Percentiles rank a stretch among this genome's conserved stretches.
Conservation (phyloP, 83 land plant species). For the Diphasiastrum complanatum region DNA sequence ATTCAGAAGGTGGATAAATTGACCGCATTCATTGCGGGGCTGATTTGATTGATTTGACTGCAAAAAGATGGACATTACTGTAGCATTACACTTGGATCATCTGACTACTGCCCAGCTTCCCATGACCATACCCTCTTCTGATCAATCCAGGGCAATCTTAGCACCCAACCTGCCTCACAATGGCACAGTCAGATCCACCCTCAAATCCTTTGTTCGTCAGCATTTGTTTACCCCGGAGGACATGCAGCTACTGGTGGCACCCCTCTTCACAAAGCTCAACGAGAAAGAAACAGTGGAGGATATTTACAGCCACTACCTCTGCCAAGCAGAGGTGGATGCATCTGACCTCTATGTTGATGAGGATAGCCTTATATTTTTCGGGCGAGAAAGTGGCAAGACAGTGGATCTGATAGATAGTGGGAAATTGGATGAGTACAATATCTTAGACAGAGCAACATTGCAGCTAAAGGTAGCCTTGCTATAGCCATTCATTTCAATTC, state of each 20-base stretch:
- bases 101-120: conserved; percentile 24
- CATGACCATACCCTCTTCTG: conserved; percentile 9
- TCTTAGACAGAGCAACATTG: conserved; percentile 30
- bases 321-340: conserved; percentile 36
- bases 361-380: conserved; percentile 34
- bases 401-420: conserved; percentile 25
- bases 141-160: conserved; percentile 19
- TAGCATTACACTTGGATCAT: conserved; percentile 34
- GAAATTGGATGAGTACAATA: conserved; percentile 34
- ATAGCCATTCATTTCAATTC: too few species aligned
- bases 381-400: conserved; percentile 27
- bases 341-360: conserved; percentile 40
- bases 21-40: too few species aligned
- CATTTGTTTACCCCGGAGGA: conserved; percentile 26
- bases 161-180: conserved; percentile 34
- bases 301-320: conserved; percentile 34
- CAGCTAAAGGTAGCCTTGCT: conserved; percentile 37
- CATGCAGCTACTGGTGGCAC: conserved; percentile 34
- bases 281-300: conserved; percentile 40
- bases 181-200: conserved; percentile 33
- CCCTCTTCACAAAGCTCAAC: conserved; percentile 31
- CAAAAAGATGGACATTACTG: conserved; percentile 28
- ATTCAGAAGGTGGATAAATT: too few species aligned
- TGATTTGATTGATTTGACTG: too few species aligned
- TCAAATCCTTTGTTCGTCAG: conserved; percentile 32